These are phyloP conservation scores for Termitomyces sp. DNA, from an alignment of 768 basidiomycete species.

Conservation along the genomic window DNA sequence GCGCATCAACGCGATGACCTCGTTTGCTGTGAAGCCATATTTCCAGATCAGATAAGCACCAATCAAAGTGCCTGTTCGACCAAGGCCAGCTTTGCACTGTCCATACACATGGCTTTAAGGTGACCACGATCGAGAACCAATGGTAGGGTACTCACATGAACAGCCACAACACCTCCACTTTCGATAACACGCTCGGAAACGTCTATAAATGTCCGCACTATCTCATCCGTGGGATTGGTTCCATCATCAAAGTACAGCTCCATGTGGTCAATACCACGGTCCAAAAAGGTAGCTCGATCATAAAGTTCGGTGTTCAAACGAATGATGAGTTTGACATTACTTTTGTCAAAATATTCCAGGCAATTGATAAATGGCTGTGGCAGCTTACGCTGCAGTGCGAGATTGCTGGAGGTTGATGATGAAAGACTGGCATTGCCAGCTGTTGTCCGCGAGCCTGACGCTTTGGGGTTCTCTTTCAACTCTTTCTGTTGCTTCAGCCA, in stretches of 20 bases:
- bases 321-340: conserved; percentile 86
- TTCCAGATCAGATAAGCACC: conserved; percentile 99
- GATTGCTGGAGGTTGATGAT: conserved; percentile 36
- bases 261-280: conserved; percentile 83
- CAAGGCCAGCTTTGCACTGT: conserved; percentile 95
- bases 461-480: conserved; percentile 43
- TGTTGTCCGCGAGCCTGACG: conserved; percentile 21
- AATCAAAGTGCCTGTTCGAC: conserved; percentile 93
- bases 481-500: conserved; percentile 82
- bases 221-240: conserved; percentile 95
- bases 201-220: conserved; percentile 89
- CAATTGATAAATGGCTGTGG: conserved; percentile 85
- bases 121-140: conserved; percentile 6
- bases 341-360: conserved; percentile 88
- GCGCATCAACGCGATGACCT: conserved; percentile 98
- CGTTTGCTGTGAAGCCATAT: conserved; percentile 93
- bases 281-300: conserved; percentile 76
- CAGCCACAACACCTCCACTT: conserved; percentile 77
- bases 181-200: conserved; percentile 78
- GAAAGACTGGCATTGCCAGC: conserved; percentile 19
- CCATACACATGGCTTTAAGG: conserved; percentile 19
- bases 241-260: conserved; percentile 98
- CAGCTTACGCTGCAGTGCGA: conserved; percentile 74
- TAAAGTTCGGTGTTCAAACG: conserved; percentile 93
- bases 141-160: conserved; percentile 61